A percentile compares a stretch with the other conserved stretches of the same genome.
phyloP scores from a whole-genome alignment of 2,329 filamentous ascomycete genomes.

The Arachnopeziza araneosa region DNA sequence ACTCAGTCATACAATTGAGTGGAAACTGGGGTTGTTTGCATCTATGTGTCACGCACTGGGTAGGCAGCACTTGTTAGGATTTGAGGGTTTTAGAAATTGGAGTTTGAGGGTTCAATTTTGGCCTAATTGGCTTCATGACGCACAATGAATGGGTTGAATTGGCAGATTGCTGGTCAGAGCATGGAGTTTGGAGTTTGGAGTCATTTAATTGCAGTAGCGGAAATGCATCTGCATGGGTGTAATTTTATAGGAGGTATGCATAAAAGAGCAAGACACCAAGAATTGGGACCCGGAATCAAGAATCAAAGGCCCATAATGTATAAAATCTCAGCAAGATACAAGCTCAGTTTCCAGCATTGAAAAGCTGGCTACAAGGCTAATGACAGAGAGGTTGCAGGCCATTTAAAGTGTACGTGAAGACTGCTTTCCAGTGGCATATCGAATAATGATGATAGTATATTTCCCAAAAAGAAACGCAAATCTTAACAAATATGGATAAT shows the following conservation, averaged over 20 bases:
- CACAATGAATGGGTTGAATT: not conserved
- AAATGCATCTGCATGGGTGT: not conserved
- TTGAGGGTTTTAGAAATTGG: not conserved
- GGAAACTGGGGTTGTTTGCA: not conserved
- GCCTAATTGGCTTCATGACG: not conserved
- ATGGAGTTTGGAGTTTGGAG: not conserved
- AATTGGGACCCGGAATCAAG: not conserved
- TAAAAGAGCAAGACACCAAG: not conserved
- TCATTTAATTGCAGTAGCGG: not conserved
- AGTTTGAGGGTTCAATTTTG: not conserved
- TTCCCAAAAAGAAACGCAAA: too few species aligned
- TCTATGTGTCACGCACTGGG: not conserved
- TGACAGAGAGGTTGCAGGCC: not conserved
- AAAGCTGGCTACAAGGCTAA: not conserved
- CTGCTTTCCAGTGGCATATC: too few species aligned
- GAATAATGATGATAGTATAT: too few species aligned
- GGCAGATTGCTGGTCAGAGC: not conserved
- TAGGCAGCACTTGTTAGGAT: not conserved
- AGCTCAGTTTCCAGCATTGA: not conserved
- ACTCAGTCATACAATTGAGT: conserved; percentile 16
- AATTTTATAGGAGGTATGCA: not conserved
- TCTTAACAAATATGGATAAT: too few species aligned
- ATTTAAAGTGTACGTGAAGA: too few species aligned
- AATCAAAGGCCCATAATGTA: not conserved
- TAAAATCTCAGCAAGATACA: not conserved